Evolutionary conservation across 1,284 basidiomycete species (phyloP).

Genomic region (Boletus semigastroideus): DNA sequence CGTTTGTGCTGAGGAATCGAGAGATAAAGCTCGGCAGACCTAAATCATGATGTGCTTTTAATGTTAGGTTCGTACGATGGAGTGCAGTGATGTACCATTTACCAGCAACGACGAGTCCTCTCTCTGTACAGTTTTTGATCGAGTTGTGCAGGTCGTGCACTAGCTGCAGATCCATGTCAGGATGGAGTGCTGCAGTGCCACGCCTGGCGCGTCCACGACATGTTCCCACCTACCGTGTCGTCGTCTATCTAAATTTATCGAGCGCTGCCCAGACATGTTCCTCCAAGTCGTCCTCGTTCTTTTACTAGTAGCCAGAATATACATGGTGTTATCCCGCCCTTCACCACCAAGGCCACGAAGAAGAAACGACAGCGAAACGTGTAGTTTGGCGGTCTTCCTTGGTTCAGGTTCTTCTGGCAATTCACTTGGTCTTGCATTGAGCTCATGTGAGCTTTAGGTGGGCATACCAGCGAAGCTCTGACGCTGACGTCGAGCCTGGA

Average conservation of each 20-base stretch:
- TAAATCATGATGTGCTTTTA: conserved; percentile 29
- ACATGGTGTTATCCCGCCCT: conserved; percentile 14
- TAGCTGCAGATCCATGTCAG: conserved; percentile 33
- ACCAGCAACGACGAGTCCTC: conserved; percentile 59
- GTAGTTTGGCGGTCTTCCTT: conserved; percentile 53
- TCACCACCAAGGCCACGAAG: conserved; percentile 14
- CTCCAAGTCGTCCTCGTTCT: conserved; percentile 13
- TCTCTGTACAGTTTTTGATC: conserved; percentile 58
- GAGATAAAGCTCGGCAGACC: conserved; percentile 73
- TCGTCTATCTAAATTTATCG: not conserved
- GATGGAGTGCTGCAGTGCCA: not conserved
- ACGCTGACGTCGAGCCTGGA: conserved; percentile 77
- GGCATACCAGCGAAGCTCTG: conserved; percentile 91
- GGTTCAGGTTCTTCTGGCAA: conserved; percentile 49
- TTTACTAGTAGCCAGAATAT: conserved; percentile 22
- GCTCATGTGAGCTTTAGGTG: conserved; percentile 55
- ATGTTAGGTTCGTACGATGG: conserved; percentile 12
- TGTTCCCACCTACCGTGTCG: conserved; percentile 15
- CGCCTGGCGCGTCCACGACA: not conserved
- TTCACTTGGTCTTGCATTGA: not conserved
- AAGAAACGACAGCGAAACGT: conserved; percentile 28
- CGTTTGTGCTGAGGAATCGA: conserved; percentile 55
- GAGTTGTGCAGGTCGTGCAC: conserved; percentile 51
- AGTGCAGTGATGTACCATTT: conserved; percentile 59
- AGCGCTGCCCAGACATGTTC: conserved; percentile 14